These are phyloP conservation scores for Boletus pseudo-olivaceus DNA, from an alignment of 768 basidiomycete species.

Conservation along the genomic window DNA sequence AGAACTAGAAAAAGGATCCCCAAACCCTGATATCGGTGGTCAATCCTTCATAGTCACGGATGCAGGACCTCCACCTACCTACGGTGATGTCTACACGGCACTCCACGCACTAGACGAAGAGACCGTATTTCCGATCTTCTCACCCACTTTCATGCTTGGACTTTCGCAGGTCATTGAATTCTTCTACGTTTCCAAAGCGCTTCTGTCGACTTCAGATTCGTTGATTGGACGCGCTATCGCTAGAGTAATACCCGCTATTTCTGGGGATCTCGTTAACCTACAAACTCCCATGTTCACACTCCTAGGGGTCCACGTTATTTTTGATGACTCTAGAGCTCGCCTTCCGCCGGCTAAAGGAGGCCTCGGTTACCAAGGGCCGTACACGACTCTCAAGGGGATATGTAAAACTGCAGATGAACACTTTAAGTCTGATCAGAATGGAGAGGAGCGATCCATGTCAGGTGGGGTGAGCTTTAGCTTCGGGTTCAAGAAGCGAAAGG, in stretches of 20 bases:
- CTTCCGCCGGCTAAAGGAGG: conserved; percentile 53
- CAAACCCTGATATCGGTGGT: conserved; percentile 66
- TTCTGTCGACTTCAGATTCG: conserved; percentile 33
- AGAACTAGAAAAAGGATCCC: conserved; percentile 41
- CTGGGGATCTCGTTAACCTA: conserved; percentile 49
- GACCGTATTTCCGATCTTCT: conserved; percentile 51
- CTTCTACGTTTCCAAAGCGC: conserved; percentile 47
- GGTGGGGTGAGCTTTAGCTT: conserved; percentile 48
- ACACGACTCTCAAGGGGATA: conserved; percentile 57
- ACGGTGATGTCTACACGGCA: conserved; percentile 56
- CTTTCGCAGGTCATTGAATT: conserved; percentile 57
- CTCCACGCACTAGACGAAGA: conserved; percentile 57
- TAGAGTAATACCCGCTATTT: conserved; percentile 41
- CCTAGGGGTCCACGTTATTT: conserved; percentile 52
- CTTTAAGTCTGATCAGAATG: conserved; percentile 34
- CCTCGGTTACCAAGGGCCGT: conserved; percentile 57
- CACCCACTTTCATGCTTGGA: conserved; percentile 62
- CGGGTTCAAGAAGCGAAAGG: conserved; percentile 25
- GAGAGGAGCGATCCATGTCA: conserved; percentile 37
- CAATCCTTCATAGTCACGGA: conserved; percentile 67
- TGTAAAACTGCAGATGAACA: conserved; percentile 54
- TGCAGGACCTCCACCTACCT: conserved; percentile 59
- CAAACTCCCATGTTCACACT: conserved; percentile 60
- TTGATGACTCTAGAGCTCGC: conserved; percentile 64
- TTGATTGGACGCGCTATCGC: conserved; percentile 33